These are phyloP conservation scores for Jasminum sambac DNA, from an alignment of 257 asterid species.

Conservation along the genomic window DNA sequence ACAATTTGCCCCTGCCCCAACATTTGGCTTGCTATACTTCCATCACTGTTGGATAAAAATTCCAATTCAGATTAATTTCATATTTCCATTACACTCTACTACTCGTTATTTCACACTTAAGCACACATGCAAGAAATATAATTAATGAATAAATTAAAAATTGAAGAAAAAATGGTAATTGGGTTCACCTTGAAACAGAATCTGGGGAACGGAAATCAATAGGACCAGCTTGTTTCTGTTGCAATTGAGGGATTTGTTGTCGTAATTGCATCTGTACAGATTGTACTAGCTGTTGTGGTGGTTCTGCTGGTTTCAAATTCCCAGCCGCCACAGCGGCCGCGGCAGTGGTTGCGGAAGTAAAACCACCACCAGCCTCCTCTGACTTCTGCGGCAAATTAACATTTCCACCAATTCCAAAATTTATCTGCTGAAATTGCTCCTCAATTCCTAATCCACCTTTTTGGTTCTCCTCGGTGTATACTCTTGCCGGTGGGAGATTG, in stretches of 20 bases:
- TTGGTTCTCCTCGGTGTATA: constrained; percentile 64
- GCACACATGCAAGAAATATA: neutral
- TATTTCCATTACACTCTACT: neutral
- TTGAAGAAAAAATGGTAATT: neutral
- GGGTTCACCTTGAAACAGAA: constrained; percentile 77
- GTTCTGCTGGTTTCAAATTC: constrained; percentile 42
- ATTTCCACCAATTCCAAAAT: constrained; percentile 40
- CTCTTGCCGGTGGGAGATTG: constrained; percentile 79
- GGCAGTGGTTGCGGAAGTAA: constrained; percentile 29
- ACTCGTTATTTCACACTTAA: constrained; percentile 4
- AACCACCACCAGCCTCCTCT: constrained; percentile 32
- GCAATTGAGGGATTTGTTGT: constrained; percentile 51
- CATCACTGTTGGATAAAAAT: constrained; percentile 54
- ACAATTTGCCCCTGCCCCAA: constrained; percentile 66
- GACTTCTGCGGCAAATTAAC: constrained; percentile 34
- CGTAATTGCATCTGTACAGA: constrained; percentile 45
- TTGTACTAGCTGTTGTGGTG: constrained; percentile 57
- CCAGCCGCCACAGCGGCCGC: constrained; percentile 38
- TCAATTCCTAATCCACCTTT: constrained; percentile 63
- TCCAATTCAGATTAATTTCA: constrained; percentile 31
- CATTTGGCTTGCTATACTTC: constrained; percentile 63
- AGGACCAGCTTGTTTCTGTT: constrained; percentile 48
- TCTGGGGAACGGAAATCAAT: constrained; percentile 80
- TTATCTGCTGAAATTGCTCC: constrained; percentile 74
- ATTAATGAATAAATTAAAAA: too few species aligned